Base-by-base conservation (phyloP, 2,329 filamentous ascomycete genomes). In the Colletotrichum caudatum region DNA sequence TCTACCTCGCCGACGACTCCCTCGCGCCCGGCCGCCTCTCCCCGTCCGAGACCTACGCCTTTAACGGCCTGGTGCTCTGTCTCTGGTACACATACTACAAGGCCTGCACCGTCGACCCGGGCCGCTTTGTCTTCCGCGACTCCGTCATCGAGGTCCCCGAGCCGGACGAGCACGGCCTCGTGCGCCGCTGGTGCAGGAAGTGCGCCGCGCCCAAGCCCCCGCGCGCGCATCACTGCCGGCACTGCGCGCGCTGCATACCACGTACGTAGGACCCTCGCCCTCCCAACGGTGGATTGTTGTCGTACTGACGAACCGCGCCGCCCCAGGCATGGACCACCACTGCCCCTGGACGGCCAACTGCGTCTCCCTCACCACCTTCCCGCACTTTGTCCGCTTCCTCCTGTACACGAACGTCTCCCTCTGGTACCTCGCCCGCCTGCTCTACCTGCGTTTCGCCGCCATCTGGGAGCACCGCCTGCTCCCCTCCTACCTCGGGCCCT, bases 311-410 rank as follows among this genome's bases (percentile, higher is more conserved):
- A 29, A n/a, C 44, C 37, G 18, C 20, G 29, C 20, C 20, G 29
- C 20, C 16, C n/a, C 48, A 63, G 60, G 61, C 6, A 95, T 95
- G 93, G 93, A 95, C 82, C 92, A 94, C 82, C 93, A 97, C 82
- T 96, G 93, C 78, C 93, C 93, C 3, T 96, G 93, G 93, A 95
- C 93, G 4, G 84, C 83, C 72, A 95, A 95, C 81, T 97, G 94
- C 83, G 92, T 96, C 64, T 94, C 92, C 16, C 88, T 94, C 80
- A 91, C 90, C 72, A 95, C 92, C 1, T 93, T 94, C 76, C 93
- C 94, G 9, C 91, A 95, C 82, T 96, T 96, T 81, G 74, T 94
- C 58, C 92, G 93, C 76, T 95, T 96, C 82, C 84, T 96, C 54
- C 78, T 90, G 74, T 95, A 90, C 78, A 86, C 92, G 35, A 92